Evolutionary conservation across 31 red algal genomes (phyloP), one percentile per base, ranked within the genome.

Genomic region (Odonthalia washingtoniensis): DNA sequence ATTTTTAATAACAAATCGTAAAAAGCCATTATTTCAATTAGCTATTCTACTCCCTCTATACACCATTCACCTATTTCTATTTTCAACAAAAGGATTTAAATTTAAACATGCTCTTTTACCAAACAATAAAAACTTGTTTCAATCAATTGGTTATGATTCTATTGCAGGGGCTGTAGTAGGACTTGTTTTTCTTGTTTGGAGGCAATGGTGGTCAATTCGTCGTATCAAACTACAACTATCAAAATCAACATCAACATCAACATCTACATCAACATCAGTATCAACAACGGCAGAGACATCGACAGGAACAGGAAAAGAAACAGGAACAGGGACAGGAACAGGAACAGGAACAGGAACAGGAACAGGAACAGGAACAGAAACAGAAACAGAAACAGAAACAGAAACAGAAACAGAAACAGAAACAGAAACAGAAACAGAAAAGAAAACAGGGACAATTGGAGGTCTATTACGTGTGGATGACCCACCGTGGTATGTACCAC

Each of bases 401-500:
- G n/a, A n/a, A n/a, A n/a, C 26, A 41, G 40, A 52, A 68, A 43
- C 78, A 70, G 44, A 42, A 45, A 31, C 53, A 1, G 17, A 28
- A 72, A 70, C 69, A 65, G 53, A 40, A 84, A 85, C 41, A 36
- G 16, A 2, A 60, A 28, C n/a, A 40, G 33, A 72, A 57, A 26
- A 70, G 34, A 44, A 65, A 38, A 42, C 27, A 1, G 33, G 31
- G 36, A 40, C 92, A 62, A 28, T 91, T 35, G 92, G 94, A 53
- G 87, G 75, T 64, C 40, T 99, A 40, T 81, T 99, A 1, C 37
- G 76, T 6, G 78, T 87, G 34, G 80, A 91, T 14, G 90, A 89
- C 31, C 94, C 94, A 17, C 97, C 97, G 34, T 99, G 97, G 97
- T 80, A 92, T 53, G 87, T 99, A 18, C 95, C 94, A 42, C 65